Evolutionary conservation across 495 filamentous ascomycete species (phyloP), one percentile per base, ranked within the genome.

Genomic region (Neurospora sp.): DNA sequence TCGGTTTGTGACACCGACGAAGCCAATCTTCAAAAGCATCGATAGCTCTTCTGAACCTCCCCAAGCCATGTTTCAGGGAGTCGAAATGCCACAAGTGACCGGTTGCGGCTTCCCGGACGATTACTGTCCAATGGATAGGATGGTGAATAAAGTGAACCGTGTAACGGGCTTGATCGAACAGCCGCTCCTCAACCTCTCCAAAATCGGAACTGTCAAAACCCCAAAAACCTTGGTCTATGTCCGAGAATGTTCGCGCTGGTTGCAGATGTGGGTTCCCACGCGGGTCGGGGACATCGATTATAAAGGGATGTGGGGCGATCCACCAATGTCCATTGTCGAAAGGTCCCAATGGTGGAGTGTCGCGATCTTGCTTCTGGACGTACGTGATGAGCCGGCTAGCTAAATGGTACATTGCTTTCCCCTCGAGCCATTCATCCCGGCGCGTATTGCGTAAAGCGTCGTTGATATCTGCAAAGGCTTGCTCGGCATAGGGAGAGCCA

Each of bases 81-180:
- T 75, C 73, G 12, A 75, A 4, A 27, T 70, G 70, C 62, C 71
- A 75, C 59, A 41, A 38, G 37, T 70, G 12, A 3, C 73, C 73
- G 11, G 62, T 75, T 2, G 27, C 69, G 8, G 11, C 18, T 27
- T 70, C 59, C 41, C 70, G 70, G 18, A 72, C 35, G 4, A 75
- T 23, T 1, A 75, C 14, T 14, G 73, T 54, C 71, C 71, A 75
- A 59, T 75, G 73, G 2, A 1, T 4, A 4, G 14, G 3, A 37
- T 66, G 27, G 20, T 72, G 8, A 6, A 72, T 37, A 12, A 72
- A 37, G 20, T 75, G 73, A 23, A 75, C 23, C 0, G 73, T 72
- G 62, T 72, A 70, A 11, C 12, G 44, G 31, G 73, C 73, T 5
- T 41, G 10, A 14, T n/a, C n/a, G 23, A 72, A 42, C 16, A 42